Conservation (phyloP, 2,329 filamentous ascomycete genomes). For the Aspergillus costaricaensis region DNA sequence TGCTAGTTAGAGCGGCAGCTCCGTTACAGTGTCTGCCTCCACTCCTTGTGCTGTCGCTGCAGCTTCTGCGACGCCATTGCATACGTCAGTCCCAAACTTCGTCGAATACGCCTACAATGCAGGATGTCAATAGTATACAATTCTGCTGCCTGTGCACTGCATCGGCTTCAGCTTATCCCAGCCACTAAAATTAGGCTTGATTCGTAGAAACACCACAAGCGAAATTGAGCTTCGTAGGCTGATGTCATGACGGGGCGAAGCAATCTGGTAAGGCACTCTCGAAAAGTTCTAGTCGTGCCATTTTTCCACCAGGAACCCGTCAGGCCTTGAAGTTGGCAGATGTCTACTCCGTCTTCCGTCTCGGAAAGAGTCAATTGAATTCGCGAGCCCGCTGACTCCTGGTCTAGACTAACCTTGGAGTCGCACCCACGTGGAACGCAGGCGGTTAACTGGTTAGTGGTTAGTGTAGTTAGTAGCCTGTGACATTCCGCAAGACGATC, state of each 20-base stretch:
- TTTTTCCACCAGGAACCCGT: neutral
- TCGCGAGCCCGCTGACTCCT: too few species aligned
- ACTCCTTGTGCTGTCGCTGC: conserved; percentile 2
- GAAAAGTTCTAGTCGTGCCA: neutral
- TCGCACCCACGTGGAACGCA: neutral
- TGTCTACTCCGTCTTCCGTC: neutral
- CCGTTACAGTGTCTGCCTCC: neutral
- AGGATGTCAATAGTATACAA: neutral
- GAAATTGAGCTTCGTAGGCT: neutral
- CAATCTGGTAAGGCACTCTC: neutral
- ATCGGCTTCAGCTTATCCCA: neutral
- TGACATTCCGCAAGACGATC: neutral
- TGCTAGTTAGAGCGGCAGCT: neutral
- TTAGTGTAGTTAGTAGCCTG: neutral
- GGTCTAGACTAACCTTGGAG: neutral
- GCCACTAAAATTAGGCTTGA: neutral
- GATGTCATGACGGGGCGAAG: neutral
- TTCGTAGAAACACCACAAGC: neutral
- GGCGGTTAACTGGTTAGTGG: neutral
- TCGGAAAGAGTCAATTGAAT: too few species aligned
- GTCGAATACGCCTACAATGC: neutral
- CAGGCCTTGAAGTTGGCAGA: neutral
- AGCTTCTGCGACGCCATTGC: neutral
- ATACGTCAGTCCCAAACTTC: neutral
- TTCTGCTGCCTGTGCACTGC: neutral